phyloP scores from a whole-genome alignment of 805 yeast species.

The Barnettozyma salicaria region DNA sequence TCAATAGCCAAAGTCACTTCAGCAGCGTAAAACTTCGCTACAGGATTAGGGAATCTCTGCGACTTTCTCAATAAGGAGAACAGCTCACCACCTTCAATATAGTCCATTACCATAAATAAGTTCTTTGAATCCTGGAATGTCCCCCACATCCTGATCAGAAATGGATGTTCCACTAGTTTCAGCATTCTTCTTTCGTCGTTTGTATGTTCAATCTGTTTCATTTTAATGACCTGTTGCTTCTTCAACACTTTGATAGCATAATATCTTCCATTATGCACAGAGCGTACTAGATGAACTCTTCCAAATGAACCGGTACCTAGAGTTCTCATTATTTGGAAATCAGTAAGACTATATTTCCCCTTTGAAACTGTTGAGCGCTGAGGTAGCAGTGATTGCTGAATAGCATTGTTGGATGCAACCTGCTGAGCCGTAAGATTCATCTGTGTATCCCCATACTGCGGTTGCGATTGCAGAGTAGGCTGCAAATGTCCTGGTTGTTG shows the following conservation, averaged over 20 bases:
- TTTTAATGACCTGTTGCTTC: slow-evolving; percentile 79
- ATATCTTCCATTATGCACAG: slow-evolving; percentile 84
- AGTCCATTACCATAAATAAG: slow-evolving; percentile 93
- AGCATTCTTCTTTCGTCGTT: slow-evolving; percentile 91
- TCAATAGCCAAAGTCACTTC: slow-evolving; percentile 83
- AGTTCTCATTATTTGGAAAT: slow-evolving; percentile 81
- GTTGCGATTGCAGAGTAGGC: slow-evolving; percentile 1
- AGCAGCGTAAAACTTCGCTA: slow-evolving; percentile 93
- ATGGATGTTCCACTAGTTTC: slow-evolving; percentile 82
- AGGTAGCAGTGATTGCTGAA: slow-evolving; percentile 22
- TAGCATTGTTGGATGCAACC: slow-evolving; percentile 6
- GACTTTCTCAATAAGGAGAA: slow-evolving; percentile 81
- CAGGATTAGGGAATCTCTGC: slow-evolving; percentile 90
- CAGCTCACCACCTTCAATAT: slow-evolving; percentile 92
- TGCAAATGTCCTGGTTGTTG: slow-evolving; percentile 4
- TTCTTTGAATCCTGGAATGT: slow-evolving; percentile 85
- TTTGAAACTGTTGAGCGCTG: slow-evolving; percentile 25
- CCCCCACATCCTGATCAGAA: slow-evolving; percentile 93
- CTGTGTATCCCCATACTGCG: slow-evolving; percentile 1
- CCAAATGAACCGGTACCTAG: slow-evolving; percentile 96
- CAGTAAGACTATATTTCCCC: slow-evolving; percentile 76
- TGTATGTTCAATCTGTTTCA: slow-evolving; percentile 95
- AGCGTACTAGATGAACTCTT: slow-evolving; percentile 81
- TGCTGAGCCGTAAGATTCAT: background rate
- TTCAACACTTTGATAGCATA: slow-evolving; percentile 91